These are phyloP conservation scores for Zanthoxylum bungeanum DNA, from an alignment of 345 rosid species.

Conservation along the genomic window DNA sequence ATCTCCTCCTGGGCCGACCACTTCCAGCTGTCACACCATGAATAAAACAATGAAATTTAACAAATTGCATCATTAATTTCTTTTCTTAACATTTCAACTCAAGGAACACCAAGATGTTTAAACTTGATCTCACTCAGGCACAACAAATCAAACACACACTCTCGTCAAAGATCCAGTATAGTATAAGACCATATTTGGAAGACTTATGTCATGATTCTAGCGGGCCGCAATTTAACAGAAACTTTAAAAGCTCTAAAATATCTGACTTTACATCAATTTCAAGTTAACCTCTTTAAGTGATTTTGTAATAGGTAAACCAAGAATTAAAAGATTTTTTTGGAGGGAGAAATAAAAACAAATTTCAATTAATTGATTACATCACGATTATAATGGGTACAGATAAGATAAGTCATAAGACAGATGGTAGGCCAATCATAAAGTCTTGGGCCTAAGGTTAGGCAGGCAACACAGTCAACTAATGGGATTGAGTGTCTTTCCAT, in stretches of 20 bases:
- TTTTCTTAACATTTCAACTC: no score
- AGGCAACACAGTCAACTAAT: background rate
- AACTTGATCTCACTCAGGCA: no score
- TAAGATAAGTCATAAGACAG: background rate
- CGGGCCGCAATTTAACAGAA: no score
- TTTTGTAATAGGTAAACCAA: background rate
- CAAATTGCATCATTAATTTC: no score
- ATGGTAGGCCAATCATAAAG: background rate
- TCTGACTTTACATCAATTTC: background rate
- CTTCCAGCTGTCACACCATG: constrained; percentile 62
- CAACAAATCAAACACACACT: no score
- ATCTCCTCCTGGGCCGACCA: constrained; percentile 87
- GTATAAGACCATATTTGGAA: no score
- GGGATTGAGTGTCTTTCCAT: background rate
- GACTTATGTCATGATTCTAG: no score
- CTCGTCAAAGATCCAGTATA: no score
- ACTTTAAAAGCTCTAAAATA: background rate
- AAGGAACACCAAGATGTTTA: no score
- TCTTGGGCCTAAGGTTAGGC: background rate
- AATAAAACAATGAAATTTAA: constrained; percentile 10
- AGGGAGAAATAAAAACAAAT: background rate
- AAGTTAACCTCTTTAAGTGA: no score
- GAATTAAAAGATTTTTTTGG: no score
- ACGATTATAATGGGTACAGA: background rate
- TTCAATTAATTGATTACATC: background rate